Evolutionary conservation across 306 rosid genomes (phyloP).

Genomic region (Canavalia gladiata): DNA sequence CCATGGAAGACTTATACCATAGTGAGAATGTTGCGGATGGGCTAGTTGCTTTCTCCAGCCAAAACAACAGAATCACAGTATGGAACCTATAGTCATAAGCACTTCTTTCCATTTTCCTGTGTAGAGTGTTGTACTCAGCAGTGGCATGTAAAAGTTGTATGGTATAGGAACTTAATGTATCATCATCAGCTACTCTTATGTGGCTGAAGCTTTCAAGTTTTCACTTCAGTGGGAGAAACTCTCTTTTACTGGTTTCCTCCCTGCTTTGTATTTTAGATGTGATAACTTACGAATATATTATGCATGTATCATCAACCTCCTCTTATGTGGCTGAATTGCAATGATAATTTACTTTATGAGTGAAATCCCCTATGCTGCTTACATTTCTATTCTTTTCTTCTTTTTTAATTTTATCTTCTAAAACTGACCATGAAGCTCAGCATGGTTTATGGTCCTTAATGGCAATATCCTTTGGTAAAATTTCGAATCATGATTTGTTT

Average conservation of each 20-base stretch:
- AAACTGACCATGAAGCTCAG: neutral
- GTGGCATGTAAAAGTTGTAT: conserved; percentile 48
- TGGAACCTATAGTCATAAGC: conserved; percentile 49
- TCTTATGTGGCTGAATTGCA: conserved; percentile 40
- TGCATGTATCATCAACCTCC: conserved; percentile 33
- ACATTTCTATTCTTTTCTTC: neutral
- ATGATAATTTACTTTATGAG: conserved; percentile 31
- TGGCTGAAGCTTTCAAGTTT: conserved; percentile 48
- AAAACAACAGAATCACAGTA: conserved; percentile 50
- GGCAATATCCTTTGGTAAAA: neutral
- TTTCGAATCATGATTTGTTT: neutral
- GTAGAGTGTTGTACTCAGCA: conserved; percentile 44
- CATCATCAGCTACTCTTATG: conserved; percentile 39
- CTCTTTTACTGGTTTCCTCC: conserved; percentile 44
- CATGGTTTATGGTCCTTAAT: neutral
- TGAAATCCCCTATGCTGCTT: conserved; percentile 15
- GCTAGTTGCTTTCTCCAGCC: conserved; percentile 61
- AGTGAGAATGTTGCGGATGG: conserved; percentile 43
- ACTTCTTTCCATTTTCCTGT: conserved; percentile 51
- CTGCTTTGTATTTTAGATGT: conserved; percentile 33
- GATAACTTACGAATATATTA: neutral
- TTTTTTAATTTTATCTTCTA: neutral
- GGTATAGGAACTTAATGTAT: conserved; percentile 44
- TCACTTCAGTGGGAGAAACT: conserved; percentile 44
- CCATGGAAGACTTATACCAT: conserved; percentile 40